Conservation (phyloP, 2,329 filamentous ascomycete genomes). For the Fusarium domesticum region DNA sequence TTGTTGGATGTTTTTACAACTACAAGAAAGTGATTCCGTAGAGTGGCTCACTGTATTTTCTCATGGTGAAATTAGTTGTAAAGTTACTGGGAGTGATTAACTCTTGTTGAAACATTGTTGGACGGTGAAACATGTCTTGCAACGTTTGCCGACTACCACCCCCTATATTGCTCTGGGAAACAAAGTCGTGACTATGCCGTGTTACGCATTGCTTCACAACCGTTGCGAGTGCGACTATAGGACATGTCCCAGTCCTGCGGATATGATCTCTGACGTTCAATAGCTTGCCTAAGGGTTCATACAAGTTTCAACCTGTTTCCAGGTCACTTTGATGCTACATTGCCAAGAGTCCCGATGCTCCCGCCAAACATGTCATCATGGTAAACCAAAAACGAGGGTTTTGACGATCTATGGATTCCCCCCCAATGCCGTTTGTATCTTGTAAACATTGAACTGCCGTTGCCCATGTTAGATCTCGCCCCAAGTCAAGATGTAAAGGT, state of each 20-base stretch:
- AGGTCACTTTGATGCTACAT: not conserved
- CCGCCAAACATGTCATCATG: not conserved
- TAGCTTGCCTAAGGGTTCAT: not conserved
- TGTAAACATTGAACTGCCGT: not conserved
- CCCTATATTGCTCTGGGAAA: too few relatives aligned
- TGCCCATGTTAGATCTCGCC: not conserved
- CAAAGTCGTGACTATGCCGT: too few relatives aligned
- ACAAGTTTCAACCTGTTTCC: not conserved
- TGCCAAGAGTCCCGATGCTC: not conserved
- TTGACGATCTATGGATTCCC: not conserved
- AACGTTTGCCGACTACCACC: too few relatives aligned
- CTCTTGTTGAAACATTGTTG: too few relatives aligned
- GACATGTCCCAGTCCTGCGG: not conserved
- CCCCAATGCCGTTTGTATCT: not conserved
- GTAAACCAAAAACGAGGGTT: not conserved
- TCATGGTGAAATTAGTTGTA: too few relatives aligned
- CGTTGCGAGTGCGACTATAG: not conserved
- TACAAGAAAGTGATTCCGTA: slow-evolving; percentile 3
- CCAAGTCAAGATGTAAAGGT: not conserved
- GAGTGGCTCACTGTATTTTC: not conserved
- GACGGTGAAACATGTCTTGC: too few relatives aligned
- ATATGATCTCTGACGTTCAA: not conserved
- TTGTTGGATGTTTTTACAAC: slow-evolving; percentile 19
- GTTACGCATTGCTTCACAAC: not conserved
- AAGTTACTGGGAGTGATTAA: too few relatives aligned